Evolutionary conservation across 2,329 filamentous ascomycete species (phyloP), one percentile per base, ranked within the genome.

Genomic region (Aschersonia sp.): DNA sequence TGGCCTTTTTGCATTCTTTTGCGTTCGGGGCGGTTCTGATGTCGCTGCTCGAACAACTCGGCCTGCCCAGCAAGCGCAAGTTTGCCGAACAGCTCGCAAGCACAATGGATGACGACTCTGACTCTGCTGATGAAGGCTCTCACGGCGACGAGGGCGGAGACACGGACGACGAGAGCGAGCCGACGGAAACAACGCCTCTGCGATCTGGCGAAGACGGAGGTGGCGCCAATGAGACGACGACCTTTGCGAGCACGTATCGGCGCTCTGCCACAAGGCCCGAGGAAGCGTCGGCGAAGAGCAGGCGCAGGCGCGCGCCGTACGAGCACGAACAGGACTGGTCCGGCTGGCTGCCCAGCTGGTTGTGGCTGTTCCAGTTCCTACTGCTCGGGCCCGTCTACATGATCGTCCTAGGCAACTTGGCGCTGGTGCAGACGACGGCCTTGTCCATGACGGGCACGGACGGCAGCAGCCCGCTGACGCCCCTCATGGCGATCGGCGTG

Each of bases 271-370:
- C 49, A 8, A 51, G 49, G 29, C 61, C 65, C 14, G 29, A 30
- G 2, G 61, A 54, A 54, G 37, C 50, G 29, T 48, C 53, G 5
- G 47, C 55, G 32, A 30, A 53, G 46, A 53, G 47, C 29, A 49
- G 54, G 43, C 52, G 59, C 49, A 49, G 51, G 52, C 35, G 56
- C 50, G 56, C 66, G 47, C 65, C 72, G 0, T 88, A 82, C 58
- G 76, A 76, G 10, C 68, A 77, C 47, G 92, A 97, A 60, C 92
- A 97, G 62, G 68, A 74, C 11, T 98, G 92, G 92, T 94, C 87
- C 46, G 76, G 76, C 4, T 74, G 74, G 39, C 67, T 97, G 47
- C 87, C 87, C 1, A 77, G 74, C 43, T 95, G 84, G 84, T 81
- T 84, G 14, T 98, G 92, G 92, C 64, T 92, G 41, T 55, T 94